Conservation (phyloP, 2,329 filamentous ascomycete species). For the Chalara sp. region DNA sequence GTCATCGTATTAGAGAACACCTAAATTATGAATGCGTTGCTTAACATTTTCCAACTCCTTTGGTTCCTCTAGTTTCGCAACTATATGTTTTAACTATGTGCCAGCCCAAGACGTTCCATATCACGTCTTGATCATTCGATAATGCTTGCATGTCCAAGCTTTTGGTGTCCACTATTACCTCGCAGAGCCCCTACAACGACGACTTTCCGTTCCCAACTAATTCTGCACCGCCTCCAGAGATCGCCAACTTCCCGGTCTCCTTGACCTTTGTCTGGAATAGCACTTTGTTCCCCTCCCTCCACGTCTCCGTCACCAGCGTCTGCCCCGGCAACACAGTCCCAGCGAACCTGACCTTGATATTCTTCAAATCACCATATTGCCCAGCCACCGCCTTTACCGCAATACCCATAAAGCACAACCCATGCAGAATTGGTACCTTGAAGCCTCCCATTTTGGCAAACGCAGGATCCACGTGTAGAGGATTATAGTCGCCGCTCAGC, state of each 20-base stretch:
- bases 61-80: no score
- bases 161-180: no score
- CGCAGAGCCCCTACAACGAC: neutral
- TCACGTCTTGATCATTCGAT: no score
- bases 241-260: constrained; percentile 86
- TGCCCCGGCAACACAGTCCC: constrained; percentile 80
- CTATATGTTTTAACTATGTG: no score
- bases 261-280: constrained; percentile 85
- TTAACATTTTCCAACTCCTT: no score
- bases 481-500: constrained; percentile 90
- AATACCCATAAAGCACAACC: constrained; percentile 92
- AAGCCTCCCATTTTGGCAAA: constrained; percentile 96
- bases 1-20: no score
- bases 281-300: constrained; percentile 75
- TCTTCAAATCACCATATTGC: constrained; percentile 76
- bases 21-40: no score
- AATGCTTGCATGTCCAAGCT: no score
- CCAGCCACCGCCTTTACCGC: constrained; percentile 85
- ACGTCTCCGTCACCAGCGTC: constrained; percentile 91
- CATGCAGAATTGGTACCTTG: constrained; percentile 89
- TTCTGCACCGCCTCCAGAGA: constrained; percentile 75
- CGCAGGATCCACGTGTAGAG: constrained; percentile 87
- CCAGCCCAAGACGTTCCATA: no score
- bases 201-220: constrained; percentile 37
- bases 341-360: constrained; percentile 88